A percentile compares a stretch with the other conserved stretches of the same genome.
Evolutionary conservation across 768 basidiomycete species (phyloP).

Genomic region (Auricularia sp.): DNA sequence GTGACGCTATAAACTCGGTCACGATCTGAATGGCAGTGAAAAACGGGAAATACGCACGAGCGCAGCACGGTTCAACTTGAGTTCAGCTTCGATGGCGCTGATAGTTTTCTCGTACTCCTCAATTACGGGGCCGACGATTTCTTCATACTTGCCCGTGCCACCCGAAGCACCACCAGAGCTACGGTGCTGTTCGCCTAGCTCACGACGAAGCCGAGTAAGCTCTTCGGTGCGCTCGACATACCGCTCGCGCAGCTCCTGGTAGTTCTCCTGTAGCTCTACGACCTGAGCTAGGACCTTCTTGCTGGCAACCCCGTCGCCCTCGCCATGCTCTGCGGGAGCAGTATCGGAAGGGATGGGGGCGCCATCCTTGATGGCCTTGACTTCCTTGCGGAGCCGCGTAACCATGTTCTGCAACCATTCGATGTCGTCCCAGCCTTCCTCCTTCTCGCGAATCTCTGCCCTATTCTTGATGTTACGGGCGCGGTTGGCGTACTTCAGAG

Average conservation of each 20-base stretch:
- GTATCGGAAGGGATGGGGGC: conserved; percentile 20
- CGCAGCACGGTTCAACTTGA: conserved; percentile 78
- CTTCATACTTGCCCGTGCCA: conserved; percentile 73
- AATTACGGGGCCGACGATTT: conserved; percentile 94
- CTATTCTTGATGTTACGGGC: conserved; percentile 96
- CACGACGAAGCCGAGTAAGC: conserved; percentile 66
- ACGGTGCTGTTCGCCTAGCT: conserved; percentile 67
- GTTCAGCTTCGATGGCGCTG: conserved; percentile 84
- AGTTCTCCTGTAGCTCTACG: conserved; percentile 75
- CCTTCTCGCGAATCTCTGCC: conserved; percentile 83
- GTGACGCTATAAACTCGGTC: conserved; percentile 33
- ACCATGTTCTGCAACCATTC: conserved; percentile 91
- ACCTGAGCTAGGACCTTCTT: conserved; percentile 74
- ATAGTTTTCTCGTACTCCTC: conserved; percentile 99
- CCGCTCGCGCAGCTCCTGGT: conserved; percentile 72
- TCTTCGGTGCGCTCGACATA: conserved; percentile 86
- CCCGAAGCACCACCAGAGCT: conserved; percentile 42
- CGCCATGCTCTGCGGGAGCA: conserved; percentile 26
- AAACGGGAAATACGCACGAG: conserved; percentile 25
- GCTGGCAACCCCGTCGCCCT: conserved; percentile 40
- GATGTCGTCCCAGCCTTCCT: conserved; percentile 97
- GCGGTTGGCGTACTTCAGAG: conserved; percentile 93
- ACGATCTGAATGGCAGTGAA: neutral
- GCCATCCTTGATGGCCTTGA: conserved; percentile 70
- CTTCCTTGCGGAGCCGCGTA: conserved; percentile 73